Conservation (phyloP, 1,284 basidiomycete genomes). For the Microbotryum silenes-acaulis region DNA sequence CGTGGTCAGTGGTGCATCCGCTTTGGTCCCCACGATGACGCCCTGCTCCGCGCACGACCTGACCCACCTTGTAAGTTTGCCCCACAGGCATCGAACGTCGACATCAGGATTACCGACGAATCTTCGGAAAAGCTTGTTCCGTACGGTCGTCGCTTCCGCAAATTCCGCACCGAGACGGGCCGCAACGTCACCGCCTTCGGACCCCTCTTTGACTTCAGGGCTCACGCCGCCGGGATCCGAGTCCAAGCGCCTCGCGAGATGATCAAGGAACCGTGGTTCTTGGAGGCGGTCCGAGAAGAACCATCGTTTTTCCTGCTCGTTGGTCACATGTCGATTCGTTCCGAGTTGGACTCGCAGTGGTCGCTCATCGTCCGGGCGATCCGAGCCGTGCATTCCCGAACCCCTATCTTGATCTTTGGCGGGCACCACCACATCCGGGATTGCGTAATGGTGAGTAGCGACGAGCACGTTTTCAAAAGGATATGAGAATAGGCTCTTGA, state of each 20-base stretch:
- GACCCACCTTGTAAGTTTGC: slow-evolving; percentile 25
- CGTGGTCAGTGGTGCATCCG: slow-evolving; percentile 4
- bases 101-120: slow-evolving; percentile 22
- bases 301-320: slow-evolving; percentile 33
- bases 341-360: slow-evolving; percentile 35
- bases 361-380: slow-evolving; percentile 30
- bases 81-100: slow-evolving; percentile 16
- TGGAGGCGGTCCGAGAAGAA: slow-evolving; percentile 24
- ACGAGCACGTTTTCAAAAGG: no score
- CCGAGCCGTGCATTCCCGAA: slow-evolving; percentile 28
- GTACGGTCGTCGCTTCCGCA: slow-evolving; percentile 31
- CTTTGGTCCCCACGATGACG: background rate
- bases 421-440: slow-evolving; percentile 29
- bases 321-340: slow-evolving; percentile 30
- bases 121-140: slow-evolving; percentile 2
- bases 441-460: no score
- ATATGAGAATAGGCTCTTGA: no score
- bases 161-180: slow-evolving; percentile 34
- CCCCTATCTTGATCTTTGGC: slow-evolving; percentile 33
- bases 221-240: slow-evolving; percentile 18
- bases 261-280: slow-evolving; percentile 36
- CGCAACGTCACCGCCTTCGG: slow-evolving; percentile 37
- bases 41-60: background rate
- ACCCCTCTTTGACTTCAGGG: slow-evolving; percentile 36
- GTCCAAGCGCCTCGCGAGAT: slow-evolving; percentile 30